These are phyloP conservation scores for Emergomyces orientalis DNA, from an alignment of 2,329 filamentous ascomycete species.

Conservation along the genomic window DNA sequence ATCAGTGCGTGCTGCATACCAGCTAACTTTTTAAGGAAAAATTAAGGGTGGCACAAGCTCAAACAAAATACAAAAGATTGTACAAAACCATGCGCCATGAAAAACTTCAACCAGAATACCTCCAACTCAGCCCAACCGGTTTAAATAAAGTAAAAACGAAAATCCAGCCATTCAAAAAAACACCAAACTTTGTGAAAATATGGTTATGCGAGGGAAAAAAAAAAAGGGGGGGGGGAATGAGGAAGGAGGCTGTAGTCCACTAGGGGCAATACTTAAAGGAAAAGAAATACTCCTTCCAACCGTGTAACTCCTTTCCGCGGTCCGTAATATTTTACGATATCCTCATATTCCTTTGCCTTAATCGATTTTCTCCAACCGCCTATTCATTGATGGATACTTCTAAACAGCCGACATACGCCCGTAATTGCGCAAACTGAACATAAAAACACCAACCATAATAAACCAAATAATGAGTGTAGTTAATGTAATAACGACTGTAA, in stretches of 20 bases:
- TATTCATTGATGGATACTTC: not conserved
- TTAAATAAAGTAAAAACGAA: not conserved
- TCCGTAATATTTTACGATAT: not conserved
- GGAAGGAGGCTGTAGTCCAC: not conserved
- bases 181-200: not conserved
- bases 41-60: not conserved
- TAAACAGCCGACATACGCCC: not conserved
- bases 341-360: not conserved
- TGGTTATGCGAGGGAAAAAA: too few relatives aligned
- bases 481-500: not conserved
- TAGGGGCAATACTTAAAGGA: too few relatives aligned
- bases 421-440: not conserved
- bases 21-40: not conserved
- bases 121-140: not conserved
- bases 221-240: not conserved
- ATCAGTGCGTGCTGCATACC: not conserved
- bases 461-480: not conserved
- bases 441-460: not conserved
- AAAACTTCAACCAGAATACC: not conserved
- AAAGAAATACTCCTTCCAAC: not conserved
- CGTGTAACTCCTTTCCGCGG: not conserved
- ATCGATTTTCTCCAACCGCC: not conserved
- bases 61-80: not conserved
- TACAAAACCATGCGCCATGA: not conserved
- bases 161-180: not conserved